Conservation (phyloP, 2,329 filamentous ascomycete species). For the Botrytis squamosa region DNA sequence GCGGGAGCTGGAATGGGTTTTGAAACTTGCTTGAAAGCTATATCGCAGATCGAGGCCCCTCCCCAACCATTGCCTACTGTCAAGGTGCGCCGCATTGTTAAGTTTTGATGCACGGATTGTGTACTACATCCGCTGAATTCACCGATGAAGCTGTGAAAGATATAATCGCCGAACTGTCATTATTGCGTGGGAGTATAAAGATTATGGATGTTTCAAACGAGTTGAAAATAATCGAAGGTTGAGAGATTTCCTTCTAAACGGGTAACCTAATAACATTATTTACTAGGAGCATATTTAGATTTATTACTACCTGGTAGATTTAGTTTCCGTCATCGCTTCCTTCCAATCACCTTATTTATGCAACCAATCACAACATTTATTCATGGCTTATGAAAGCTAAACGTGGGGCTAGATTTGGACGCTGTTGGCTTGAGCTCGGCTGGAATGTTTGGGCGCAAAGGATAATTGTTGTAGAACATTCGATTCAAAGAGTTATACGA, state of each 20-base stretch:
- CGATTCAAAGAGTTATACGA: conserved; percentile 21
- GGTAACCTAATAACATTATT: not conserved
- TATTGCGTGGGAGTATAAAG: conserved; percentile 25
- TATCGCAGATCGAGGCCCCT: conserved; percentile 27
- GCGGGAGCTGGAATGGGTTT: conserved; percentile 22
- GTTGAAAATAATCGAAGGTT: not conserved
- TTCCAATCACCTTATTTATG: not conserved
- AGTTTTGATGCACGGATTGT: conserved; percentile 19
- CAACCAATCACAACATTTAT: not conserved
- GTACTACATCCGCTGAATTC: conserved; percentile 33
- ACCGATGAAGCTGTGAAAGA: conserved; percentile 30
- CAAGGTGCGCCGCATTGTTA: conserved; percentile 35
- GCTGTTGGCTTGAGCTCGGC: conserved; percentile 1
- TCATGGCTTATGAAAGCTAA: not conserved
- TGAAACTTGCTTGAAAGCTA: conserved; percentile 32
- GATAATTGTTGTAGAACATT: conserved; percentile 32
- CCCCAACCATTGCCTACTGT: conserved; percentile 30
- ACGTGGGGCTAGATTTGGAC: conserved; percentile 12
- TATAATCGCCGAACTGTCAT: conserved; percentile 32
- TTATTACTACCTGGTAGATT: not conserved
- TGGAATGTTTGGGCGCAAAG: conserved; percentile 7
- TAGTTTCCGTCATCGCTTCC: conserved; percentile 22
- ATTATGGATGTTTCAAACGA: not conserved
- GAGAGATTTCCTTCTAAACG: not conserved
- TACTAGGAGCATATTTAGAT: not conserved